phyloP scores from a whole-genome alignment of 768 basidiomycete species.

The Trametes maxima region DNA sequence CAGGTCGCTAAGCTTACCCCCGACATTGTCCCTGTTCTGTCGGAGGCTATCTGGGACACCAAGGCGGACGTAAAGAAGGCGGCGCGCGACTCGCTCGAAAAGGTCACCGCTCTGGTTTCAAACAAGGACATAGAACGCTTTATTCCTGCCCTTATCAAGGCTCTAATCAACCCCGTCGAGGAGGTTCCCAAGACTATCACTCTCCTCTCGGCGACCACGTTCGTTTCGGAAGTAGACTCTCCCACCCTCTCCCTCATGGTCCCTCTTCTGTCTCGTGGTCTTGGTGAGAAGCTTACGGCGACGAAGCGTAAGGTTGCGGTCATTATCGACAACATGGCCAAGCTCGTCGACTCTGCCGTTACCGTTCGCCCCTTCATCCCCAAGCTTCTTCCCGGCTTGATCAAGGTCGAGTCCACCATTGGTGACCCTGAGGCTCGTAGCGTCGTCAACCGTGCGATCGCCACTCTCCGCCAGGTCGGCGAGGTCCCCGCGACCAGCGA shows the following conservation, averaged over 20 bases:
- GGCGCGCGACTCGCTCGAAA: slow-evolving; percentile 91
- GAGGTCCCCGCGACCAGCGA: slow-evolving; percentile 83
- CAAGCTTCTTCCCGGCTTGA: slow-evolving; percentile 90
- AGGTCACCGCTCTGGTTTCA: slow-evolving; percentile 90
- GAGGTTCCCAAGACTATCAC: slow-evolving; percentile 95
- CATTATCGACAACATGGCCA: slow-evolving; percentile 98
- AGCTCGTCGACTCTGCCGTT: slow-evolving; percentile 92
- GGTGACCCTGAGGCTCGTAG: slow-evolving; percentile 98
- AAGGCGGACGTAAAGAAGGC: slow-evolving; percentile 99
- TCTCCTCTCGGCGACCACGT: slow-evolving; percentile 97
- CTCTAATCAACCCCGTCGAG: slow-evolving; percentile 98
- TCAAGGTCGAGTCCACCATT: slow-evolving; percentile 93
- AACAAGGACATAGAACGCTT: slow-evolving; percentile 99
- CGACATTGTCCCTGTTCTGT: slow-evolving; percentile 90
- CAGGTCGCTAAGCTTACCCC: slow-evolving; percentile 91
- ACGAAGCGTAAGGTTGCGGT: slow-evolving; percentile 98
- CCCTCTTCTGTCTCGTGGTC: slow-evolving; percentile 91
- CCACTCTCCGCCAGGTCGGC: slow-evolving; percentile 93
- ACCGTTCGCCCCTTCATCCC: slow-evolving; percentile 97
- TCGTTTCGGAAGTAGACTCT: slow-evolving; percentile 99
- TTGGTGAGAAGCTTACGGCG: slow-evolving; percentile 91
- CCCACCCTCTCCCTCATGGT: slow-evolving; percentile 98
- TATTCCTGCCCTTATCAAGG: slow-evolving; percentile 97
- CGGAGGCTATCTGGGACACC: slow-evolving; percentile 98
- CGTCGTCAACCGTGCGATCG: slow-evolving; percentile 89